Evolutionary conservation across 108 stramenopile species (phyloP).

Genomic region (Nitzschia palea): DNA sequence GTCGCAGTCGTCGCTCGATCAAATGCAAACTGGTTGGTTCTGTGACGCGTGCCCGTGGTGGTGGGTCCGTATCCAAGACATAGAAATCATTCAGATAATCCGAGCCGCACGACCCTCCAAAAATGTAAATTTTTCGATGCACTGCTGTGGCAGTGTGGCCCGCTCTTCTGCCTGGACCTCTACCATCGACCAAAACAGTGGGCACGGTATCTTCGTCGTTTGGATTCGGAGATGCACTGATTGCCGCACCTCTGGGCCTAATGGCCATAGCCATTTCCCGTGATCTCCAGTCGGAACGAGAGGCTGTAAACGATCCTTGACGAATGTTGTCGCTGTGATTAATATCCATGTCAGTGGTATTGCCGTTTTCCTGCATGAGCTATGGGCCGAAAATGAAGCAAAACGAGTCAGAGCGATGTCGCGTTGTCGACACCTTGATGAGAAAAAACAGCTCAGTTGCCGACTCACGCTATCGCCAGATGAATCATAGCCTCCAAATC

Average conservation of each 20-base stretch:
- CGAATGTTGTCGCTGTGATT: slow-evolving; percentile 6
- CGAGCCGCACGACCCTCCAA: slow-evolving; percentile 78
- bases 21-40: slow-evolving; percentile 68
- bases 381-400: not conserved
- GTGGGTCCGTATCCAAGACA: slow-evolving; percentile 89
- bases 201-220: slow-evolving; percentile 85
- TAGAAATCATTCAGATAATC: slow-evolving; percentile 78
- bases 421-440: too few relatives aligned
- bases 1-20: slow-evolving; percentile 58
- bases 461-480: not conserved
- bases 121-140: slow-evolving; percentile 74
- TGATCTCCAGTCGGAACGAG: slow-evolving; percentile 63
- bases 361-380: not conserved
- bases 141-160: slow-evolving; percentile 95
- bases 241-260: slow-evolving; percentile 13
- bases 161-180: slow-evolving; percentile 82
- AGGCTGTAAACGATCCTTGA: slow-evolving; percentile 7
- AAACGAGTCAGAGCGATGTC: too few relatives aligned
- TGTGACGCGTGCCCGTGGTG: slow-evolving; percentile 60
- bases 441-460: not conserved
- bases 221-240: slow-evolving; percentile 65
- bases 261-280: slow-evolving; percentile 40
- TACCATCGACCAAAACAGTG: slow-evolving; percentile 67
- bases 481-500: slow-evolving; percentile 13
- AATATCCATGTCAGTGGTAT: slow-evolving; percentile 14